phyloP scores from a whole-genome alignment of 2,329 filamentous ascomycete species.

The Verticillium dahliae region DNA sequence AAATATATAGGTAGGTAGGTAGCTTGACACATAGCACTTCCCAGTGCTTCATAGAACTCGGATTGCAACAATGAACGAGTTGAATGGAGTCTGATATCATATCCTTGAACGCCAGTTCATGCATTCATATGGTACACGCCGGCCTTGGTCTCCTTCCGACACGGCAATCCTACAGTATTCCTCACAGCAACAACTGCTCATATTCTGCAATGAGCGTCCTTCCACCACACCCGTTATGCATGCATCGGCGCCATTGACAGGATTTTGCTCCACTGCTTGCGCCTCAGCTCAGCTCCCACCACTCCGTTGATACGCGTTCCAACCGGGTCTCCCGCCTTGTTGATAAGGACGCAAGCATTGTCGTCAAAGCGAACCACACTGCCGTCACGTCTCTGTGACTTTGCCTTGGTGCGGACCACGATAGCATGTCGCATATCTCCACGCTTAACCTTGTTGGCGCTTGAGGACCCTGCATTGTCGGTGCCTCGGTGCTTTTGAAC shows the following conservation, averaged over 20 bases:
- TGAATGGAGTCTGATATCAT: constrained; percentile 10
- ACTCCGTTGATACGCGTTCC: constrained; percentile 88
- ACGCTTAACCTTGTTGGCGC: constrained; percentile 88
- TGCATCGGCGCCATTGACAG: constrained; percentile 81
- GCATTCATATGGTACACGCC: constrained; percentile 6
- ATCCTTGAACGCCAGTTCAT: constrained; percentile 8
- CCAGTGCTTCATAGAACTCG: too few relatives aligned
- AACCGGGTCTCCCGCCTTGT: constrained; percentile 93
- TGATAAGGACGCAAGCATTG: constrained; percentile 95
- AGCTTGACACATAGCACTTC: too few relatives aligned
- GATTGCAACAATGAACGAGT: not conserved
- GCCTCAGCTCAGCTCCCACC: constrained; percentile 81
- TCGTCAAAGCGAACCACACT: constrained; percentile 91
- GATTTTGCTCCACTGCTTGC: constrained; percentile 98
- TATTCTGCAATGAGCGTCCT: not conserved
- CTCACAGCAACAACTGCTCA: not conserved
- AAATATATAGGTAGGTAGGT: too few relatives aligned
- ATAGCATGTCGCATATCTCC: constrained; percentile 96
- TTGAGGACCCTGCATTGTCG: constrained; percentile 62
- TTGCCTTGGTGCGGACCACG: constrained; percentile 85
- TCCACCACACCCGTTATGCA: constrained; percentile 26
- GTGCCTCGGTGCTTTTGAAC: constrained; percentile 92
- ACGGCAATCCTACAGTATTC: not conserved
- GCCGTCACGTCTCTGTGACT: constrained; percentile 80
- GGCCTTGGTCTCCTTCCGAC: not conserved